phyloP scores from a whole-genome alignment of 2,329 filamentous ascomycete genomes.

The Penicillium glabrum region DNA sequence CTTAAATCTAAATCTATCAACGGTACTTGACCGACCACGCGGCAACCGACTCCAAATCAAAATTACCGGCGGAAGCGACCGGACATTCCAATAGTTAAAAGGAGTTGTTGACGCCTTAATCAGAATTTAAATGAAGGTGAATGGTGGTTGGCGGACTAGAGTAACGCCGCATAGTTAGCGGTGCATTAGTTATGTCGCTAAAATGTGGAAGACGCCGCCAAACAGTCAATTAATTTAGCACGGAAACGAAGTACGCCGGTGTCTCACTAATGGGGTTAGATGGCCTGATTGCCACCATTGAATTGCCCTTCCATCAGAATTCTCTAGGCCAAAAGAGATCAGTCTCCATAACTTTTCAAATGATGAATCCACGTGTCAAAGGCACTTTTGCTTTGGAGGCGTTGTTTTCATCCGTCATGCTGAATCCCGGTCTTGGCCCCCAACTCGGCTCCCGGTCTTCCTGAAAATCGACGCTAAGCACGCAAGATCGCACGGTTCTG shows the following conservation, averaged over 20 bases:
- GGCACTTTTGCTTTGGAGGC: no score
- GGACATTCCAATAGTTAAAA: background rate
- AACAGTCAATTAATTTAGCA: no score
- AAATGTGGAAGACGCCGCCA: background rate
- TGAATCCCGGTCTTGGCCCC: background rate
- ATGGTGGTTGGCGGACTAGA: background rate
- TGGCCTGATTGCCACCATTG: no score
- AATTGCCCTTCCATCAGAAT: no score
- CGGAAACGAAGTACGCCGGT: background rate
- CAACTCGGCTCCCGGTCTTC: background rate
- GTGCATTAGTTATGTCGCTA: background rate
- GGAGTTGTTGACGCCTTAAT: background rate
- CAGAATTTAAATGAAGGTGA: background rate
- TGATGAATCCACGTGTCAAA: no score
- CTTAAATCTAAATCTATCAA: background rate
- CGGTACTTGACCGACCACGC: background rate
- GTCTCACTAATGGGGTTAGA: background rate
- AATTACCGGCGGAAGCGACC: background rate
- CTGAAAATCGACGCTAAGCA: background rate
- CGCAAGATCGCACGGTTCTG: background rate
- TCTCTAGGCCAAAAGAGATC: no score
- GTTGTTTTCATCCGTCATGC: background rate
- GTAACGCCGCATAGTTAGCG: background rate
- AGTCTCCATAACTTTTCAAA: no score
- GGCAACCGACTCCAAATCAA: background rate